Base-by-base conservation (phyloP, 2,329 filamentous ascomycete genomes). In the Chrysosphaeria jannelii region DNA sequence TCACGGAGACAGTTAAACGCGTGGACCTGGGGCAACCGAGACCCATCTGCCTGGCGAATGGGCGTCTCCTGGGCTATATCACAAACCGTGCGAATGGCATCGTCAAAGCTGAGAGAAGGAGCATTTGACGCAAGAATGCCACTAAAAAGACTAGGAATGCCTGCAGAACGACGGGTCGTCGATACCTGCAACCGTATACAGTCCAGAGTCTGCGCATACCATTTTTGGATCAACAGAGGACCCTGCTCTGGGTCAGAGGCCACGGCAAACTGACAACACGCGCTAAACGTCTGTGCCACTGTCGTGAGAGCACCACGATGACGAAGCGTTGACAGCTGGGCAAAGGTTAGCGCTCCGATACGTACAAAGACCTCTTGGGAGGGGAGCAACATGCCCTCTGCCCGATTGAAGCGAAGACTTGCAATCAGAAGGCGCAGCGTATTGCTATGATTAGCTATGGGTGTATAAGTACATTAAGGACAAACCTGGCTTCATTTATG, bases 241-340 rank as follows among this genome's bases (percentile, higher is more conserved):
- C 59, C 52, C 23, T 57, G 52, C n/a, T n/a, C n/a, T n/a, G n/a
- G n/a, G n/a, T n/a, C n/a, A n/a, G n/a, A n/a, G n/a, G n/a, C n/a
- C n/a, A n/a, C n/a, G 6, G 58, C 43, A 41, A 64, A 35, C 46
- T 67, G 52, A 30, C 81, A 93, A 35, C 78, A 88, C 13, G 60
- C 54, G 2, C 63, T 57, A 41, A 91, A 93, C 0, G 79, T 90
- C 25, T 76, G 64, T 1, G 81, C 72, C 2, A 93, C 85, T 0
- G 81, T 81, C 0, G 76, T 85, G 37, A 93, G 89, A 5, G 85
- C 85, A 27, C 85, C 85, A 27, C 85, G 60, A 41, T 97, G 85
- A 19, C 85, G 61, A 14, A 97, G 50, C 24, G 61, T 71, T 0
- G 75, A 63, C 6, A 97, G 51, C 37, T 97, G 75, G 3, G 60